Conservation (phyloP, 805 yeast genomes). For the Kregervanrija delftensis region DNA sequence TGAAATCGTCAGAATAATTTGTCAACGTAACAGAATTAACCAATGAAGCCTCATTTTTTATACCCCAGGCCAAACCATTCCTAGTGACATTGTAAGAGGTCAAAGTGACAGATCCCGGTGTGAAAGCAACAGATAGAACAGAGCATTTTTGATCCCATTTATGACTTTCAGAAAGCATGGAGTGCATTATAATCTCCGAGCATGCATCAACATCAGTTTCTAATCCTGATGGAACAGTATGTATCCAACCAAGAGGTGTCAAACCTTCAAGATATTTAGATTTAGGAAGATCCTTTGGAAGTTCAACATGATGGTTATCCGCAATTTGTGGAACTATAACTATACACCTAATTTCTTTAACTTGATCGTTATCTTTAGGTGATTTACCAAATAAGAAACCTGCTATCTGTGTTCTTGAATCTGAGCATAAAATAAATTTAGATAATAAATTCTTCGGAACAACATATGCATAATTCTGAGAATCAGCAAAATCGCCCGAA, state of each 20-base stretch:
- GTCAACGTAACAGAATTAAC: slow-evolving; percentile 57
- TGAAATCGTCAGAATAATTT: slow-evolving; percentile 59
- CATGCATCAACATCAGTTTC: slow-evolving; percentile 50
- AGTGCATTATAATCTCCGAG: slow-evolving; percentile 59
- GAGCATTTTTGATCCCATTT: slow-evolving; percentile 40
- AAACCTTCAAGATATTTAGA: slow-evolving; percentile 42
- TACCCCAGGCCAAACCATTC: slow-evolving; percentile 79
- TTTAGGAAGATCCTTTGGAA: slow-evolving; percentile 43
- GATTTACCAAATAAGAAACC: slow-evolving; percentile 77
- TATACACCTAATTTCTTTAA: slow-evolving; percentile 71
- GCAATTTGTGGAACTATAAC: slow-evolving; percentile 89
- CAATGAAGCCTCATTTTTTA: slow-evolving; percentile 45
- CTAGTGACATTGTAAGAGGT: slow-evolving; percentile 54
- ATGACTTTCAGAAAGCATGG: slow-evolving; percentile 31
- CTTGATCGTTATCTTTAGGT: slow-evolving; percentile 60
- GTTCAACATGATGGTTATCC: slow-evolving; percentile 53
- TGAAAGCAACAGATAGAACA: slow-evolving; percentile 60
- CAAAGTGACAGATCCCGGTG: slow-evolving; percentile 80
- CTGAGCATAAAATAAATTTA: slow-evolving; percentile 75
- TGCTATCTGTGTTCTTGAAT: slow-evolving; percentile 73
- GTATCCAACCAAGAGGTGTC: slow-evolving; percentile 91
- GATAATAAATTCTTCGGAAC: slow-evolving; percentile 77
- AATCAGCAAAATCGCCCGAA: slow-evolving; percentile 49
- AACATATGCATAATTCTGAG: slow-evolving; percentile 58
- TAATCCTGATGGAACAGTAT: slow-evolving; percentile 68